Base-by-base conservation (phyloP, 768 basidiomycete genomes). In the Solioccasus polychromus region DNA sequence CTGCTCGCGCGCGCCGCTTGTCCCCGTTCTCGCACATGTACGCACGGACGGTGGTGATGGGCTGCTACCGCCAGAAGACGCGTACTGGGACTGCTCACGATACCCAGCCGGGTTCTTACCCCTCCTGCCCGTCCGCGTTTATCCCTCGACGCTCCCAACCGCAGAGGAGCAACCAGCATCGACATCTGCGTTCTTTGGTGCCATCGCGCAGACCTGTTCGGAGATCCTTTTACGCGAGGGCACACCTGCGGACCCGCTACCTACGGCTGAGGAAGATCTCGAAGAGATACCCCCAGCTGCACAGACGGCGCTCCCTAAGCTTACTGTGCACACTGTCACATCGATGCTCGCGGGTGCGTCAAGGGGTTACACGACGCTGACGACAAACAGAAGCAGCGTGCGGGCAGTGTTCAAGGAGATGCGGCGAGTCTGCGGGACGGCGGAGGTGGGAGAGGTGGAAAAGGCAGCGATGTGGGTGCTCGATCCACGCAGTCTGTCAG, bases 291-390 rank as follows among this genome's bases (percentile, higher is more conserved):
- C 76, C 52, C 74, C 79, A 1, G 77, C 80, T 1, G 64, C 68
- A 3, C 77, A 77, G 18, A 79, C 75, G 18, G 73, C 71, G 17
- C 80, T 81, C 50, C 73, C 78, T 1, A 75, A 75, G 24, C 67
- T 89, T 25, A 91, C 90, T 0, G 76, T 75, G 8, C 91, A 93
- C 61, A 93, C 92, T 0, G 77, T 88, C 8, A 74, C 79, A 45
- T 88, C 84, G 43, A 70, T 92, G 69, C 67, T 82, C 17, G 78
- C 77, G 58, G 92, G 91, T 14, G 79, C 84, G 0, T 67, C 67
- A 30, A 67, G 76, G 22, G 82, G 83, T 0, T 84, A 87, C 86
- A 93, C 92, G 50, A 90, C 88, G n/a, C 68, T 94, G 38, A 93
- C 91, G 4, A 89, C 89, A 8, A 94, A 95, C 54, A 74, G 79